phyloP scores from a whole-genome alignment of 768 basidiomycete genomes.

The Cyathus striatus region DNA sequence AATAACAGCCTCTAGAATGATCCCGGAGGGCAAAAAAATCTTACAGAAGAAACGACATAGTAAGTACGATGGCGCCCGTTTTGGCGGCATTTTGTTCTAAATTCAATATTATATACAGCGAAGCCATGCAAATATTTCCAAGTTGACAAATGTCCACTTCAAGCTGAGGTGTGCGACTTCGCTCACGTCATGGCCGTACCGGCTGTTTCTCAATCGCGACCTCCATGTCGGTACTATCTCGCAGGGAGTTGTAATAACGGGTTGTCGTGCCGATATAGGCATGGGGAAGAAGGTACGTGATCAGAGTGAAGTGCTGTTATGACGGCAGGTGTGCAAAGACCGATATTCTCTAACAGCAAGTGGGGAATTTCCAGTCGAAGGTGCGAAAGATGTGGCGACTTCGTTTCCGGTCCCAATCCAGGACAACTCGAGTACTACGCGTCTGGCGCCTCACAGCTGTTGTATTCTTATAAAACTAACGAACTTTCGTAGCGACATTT shows the following conservation, averaged over 20 bases:
- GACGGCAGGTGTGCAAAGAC: too few species aligned
- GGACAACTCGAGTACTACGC: too few species aligned
- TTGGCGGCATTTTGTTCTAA: neutral
- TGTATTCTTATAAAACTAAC: too few species aligned
- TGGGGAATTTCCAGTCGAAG: too few species aligned
- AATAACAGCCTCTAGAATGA: too few species aligned
- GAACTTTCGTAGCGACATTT: too few species aligned
- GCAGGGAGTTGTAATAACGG: constrained; percentile 32
- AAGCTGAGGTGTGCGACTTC: constrained; percentile 44
- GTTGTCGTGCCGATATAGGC: constrained; percentile 30
- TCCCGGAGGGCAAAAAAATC: too few species aligned
- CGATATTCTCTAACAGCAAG: too few species aligned
- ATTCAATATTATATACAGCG: constrained; percentile 20
- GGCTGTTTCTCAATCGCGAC: constrained; percentile 1
- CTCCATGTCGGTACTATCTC: constrained; percentile 27
- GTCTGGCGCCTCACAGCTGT: too few species aligned
- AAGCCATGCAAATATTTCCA: constrained; percentile 49
- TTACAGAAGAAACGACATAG: constrained; percentile 37
- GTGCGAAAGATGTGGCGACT: too few species aligned
- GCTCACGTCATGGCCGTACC: constrained; percentile 31
- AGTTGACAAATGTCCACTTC: constrained; percentile 31
- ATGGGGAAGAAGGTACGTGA: constrained; percentile 18
- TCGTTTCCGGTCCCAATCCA: too few species aligned
- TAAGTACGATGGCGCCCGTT: constrained; percentile 12
- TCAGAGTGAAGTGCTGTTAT: too few species aligned